These are phyloP conservation scores for Lentinula boryana DNA, from an alignment of 768 basidiomycete species.

Conservation along the genomic window DNA sequence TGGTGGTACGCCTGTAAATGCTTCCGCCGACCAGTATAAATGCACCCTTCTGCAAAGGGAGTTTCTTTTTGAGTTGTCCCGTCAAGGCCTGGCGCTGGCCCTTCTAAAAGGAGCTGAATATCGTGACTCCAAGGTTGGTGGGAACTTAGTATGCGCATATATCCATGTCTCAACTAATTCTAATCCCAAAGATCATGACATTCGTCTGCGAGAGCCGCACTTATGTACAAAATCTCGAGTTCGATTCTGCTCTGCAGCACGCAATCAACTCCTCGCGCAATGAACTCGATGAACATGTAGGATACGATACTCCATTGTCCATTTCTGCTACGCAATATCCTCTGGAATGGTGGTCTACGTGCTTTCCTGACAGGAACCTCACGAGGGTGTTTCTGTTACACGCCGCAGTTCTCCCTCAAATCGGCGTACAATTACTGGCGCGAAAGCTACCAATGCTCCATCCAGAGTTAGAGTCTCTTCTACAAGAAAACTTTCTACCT, in stretches of 20 bases:
- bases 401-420: not conserved
- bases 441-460: not conserved
- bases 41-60: conserved; percentile 40
- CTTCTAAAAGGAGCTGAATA: conserved; percentile 51
- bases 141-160: not conserved
- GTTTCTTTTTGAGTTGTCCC: conserved; percentile 44
- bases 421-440: not conserved
- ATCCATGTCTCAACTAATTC: not conserved
- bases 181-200: conserved; percentile 40
- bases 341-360: conserved; percentile 17
- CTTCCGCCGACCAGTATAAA: conserved; percentile 12
- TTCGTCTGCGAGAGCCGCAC: conserved; percentile 42
- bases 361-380: not conserved
- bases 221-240: not conserved
- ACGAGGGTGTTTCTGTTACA: conserved; percentile 24
- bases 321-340: conserved; percentile 34
- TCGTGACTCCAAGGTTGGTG: conserved; percentile 53
- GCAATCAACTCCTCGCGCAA: not conserved
- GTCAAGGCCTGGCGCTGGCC: conserved; percentile 44
- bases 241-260: conserved; percentile 9
- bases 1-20: conserved; percentile 27
- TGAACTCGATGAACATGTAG: not conserved
- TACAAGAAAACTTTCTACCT: conserved; percentile 17
- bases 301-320: not conserved
- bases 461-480: not conserved